Evolutionary conservation across 192 early-diverging fungal genomes (phyloP), one percentile per base, ranked within the genome.

Genomic region (Umbelopsis ramanniana): DNA sequence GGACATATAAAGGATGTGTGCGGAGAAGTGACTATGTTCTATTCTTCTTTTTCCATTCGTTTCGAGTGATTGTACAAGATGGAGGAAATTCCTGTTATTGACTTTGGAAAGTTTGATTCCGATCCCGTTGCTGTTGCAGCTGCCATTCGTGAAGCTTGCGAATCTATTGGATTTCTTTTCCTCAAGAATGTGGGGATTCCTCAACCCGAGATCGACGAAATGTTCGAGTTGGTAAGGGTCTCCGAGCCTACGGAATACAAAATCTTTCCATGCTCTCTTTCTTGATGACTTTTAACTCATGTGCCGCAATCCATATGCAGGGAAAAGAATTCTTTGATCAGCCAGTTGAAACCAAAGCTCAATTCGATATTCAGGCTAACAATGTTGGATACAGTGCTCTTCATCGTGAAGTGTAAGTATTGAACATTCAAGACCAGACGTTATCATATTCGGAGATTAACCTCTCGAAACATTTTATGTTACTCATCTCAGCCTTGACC

Each of bases 141-240:
- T 35, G 69, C 86, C 46, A 73, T 91, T 11, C 48, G 76, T 40
- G 78, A 81, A 15, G 90, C 89, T 17, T 78, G 76, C 47, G 75
- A 72, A 37, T 74, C 79, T 7, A 81, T 86, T 53, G 89, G 87
- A 15, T 91, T 91, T 72, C 85, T 90, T 70, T 90, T 86, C 63
- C 79, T 89, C 47, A 81, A 80, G 50, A 86, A 90, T 73, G 89
- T 90, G 72, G 88, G 85, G 24, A 73, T 91, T 57, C 66, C 82
- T 19, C 74, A 84, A 35, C 37, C 70, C 12, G 63, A 78, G 10
- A 79, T 90, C 45, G 80, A 87, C 66, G 24, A 55, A 21, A 85
- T 88, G 47, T 90, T 91, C 77, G 75, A 60, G 14, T 9, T 77
- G 52, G 87, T 85, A 72, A 46, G 47, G 45, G 6, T 4, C 48